phyloP scores from a whole-genome alignment of 2,329 filamentous ascomycete genomes.

The Fusarium sp. region DNA sequence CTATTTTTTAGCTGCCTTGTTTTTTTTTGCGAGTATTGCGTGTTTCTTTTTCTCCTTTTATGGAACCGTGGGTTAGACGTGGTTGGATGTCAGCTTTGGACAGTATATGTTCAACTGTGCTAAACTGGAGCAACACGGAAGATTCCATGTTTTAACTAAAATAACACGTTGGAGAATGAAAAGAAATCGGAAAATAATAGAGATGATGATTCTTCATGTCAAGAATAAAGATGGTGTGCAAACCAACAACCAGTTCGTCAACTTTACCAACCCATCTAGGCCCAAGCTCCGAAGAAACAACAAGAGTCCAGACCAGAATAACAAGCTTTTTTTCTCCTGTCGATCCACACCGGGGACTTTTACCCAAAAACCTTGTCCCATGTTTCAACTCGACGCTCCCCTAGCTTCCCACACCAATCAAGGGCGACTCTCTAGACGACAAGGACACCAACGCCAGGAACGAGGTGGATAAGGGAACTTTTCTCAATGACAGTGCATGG shows the following conservation, averaged over 20 bases:
- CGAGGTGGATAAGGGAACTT: neutral
- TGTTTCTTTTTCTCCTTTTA: constrained; percentile 2
- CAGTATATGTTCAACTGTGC: neutral
- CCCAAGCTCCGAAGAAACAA: neutral
- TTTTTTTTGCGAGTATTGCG: neutral
- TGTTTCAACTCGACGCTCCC: neutral
- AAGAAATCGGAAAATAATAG: neutral
- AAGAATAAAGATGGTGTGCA: neutral
- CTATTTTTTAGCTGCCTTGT: neutral
- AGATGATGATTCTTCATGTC: neutral
- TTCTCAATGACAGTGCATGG: neutral
- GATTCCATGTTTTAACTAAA: neutral
- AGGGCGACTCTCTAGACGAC: neutral
- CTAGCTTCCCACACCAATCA: neutral
- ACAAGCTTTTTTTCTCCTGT: neutral
- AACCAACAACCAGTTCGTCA: neutral
- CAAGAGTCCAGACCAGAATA: neutral
- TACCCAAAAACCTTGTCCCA: neutral
- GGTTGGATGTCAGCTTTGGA: neutral
- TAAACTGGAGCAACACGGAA: neutral
- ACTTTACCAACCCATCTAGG: neutral
- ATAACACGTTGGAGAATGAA: neutral
- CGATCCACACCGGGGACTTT: neutral
- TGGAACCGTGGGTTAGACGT: neutral
- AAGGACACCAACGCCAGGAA: neutral